Evolutionary conservation across 1,139 yeast species (phyloP).

Genomic region (Taphrina confusa): DNA sequence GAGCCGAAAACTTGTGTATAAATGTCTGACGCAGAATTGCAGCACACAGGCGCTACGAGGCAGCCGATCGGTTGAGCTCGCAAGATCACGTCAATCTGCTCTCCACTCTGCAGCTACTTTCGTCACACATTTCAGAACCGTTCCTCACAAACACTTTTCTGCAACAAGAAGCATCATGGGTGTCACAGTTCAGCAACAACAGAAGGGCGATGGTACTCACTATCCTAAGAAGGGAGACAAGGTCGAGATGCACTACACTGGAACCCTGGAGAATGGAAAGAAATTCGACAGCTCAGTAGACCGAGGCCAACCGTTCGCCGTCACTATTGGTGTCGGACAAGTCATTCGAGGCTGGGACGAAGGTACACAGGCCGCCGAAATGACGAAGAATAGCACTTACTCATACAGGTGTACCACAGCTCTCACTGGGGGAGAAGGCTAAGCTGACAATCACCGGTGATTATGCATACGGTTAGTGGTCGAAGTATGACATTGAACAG

Average conservation of each 20-base stretch:
- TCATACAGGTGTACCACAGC: constrained; percentile 72
- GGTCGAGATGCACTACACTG: constrained; percentile 78
- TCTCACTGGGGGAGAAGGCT: constrained; percentile 90
- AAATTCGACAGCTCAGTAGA: constrained; percentile 93
- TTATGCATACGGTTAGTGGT: constrained; percentile 72
- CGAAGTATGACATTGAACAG: background rate
- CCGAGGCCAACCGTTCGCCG: constrained; percentile 87
- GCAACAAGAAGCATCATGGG: constrained; percentile 34
- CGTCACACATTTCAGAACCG: background rate
- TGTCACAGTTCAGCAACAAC: constrained; percentile 25
- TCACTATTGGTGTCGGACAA: constrained; percentile 90
- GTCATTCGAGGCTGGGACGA: constrained; percentile 94
- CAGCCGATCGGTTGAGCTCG: background rate
- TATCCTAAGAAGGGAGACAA: constrained; percentile 37
- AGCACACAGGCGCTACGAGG: too few relatives aligned
- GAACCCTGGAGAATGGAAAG: constrained; percentile 90
- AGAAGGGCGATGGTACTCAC: constrained; percentile 33
- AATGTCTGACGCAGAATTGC: too few relatives aligned
- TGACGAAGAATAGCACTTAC: background rate
- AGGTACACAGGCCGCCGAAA: constrained; percentile 29
- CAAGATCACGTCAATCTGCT: background rate
- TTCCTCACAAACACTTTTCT: background rate
- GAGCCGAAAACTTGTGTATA: too few relatives aligned
- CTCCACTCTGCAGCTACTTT: background rate
- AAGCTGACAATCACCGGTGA: constrained; percentile 83